Conservation (phyloP, 331 rosid genomes). For the Acacia pycnantha region DNA sequence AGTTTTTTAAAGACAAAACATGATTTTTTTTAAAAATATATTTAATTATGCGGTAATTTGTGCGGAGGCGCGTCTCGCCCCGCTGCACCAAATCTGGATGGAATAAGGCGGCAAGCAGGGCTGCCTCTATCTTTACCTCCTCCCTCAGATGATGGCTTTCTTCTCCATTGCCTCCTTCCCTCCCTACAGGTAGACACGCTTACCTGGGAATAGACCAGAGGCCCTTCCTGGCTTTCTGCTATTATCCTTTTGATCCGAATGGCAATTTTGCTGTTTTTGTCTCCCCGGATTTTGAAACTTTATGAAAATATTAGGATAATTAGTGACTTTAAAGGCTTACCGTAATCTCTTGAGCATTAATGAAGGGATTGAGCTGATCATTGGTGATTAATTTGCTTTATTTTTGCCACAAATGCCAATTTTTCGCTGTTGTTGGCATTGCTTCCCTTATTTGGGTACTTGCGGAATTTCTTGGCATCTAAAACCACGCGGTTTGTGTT, state of each 20-base stretch:
- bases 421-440: not conserved
- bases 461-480: not conserved
- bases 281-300: too few species aligned
- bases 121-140: not conserved
- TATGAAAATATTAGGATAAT: not conserved
- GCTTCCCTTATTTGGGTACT: not conserved
- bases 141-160: slow-evolving; percentile 28
- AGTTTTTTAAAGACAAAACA: too few species aligned
- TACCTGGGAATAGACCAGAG: not conserved
- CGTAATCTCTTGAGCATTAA: slow-evolving; percentile 24
- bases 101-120: slow-evolving; percentile 29
- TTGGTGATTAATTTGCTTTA: not conserved
- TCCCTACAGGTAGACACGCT: slow-evolving; percentile 24
- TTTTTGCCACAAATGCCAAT: not conserved
- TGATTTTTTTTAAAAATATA: too few species aligned
- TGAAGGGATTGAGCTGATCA: not conserved
- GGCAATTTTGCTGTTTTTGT: not conserved
- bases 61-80: not conserved
- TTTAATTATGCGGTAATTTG: slow-evolving; percentile 13
- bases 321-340: not conserved
- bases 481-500: not conserved
- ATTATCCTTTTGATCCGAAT: not conserved
- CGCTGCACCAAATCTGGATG: slow-evolving; percentile 22
- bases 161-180: slow-evolving; percentile 29
- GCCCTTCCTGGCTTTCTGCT: not conserved